Evolutionary conservation across 225 moss, liverwort and hornwort species (phyloP), one percentile per base, ranked within the genome.

Genomic region (Straminergon stramineum): DNA sequence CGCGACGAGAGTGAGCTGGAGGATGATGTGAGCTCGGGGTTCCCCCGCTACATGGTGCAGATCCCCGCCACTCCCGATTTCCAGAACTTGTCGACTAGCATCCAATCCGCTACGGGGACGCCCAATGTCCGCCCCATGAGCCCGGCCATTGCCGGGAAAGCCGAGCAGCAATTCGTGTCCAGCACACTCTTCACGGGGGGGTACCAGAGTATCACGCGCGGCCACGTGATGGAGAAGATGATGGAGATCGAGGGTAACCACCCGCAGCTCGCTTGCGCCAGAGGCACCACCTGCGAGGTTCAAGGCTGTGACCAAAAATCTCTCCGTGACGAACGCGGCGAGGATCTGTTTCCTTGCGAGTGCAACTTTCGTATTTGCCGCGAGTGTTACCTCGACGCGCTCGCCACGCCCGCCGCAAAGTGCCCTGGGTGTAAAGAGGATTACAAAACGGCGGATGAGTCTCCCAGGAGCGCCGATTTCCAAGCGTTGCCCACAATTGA

Each of bases 401-500:
- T 97, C 41, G 91, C 75, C 51, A 90, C 91, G 18, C 92, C 90
- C 10, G 91, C 86, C 24, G 94, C 95, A 7, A 93, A 84, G 70
- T 98, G 98, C 86, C 98, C 98, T 1, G 98, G 98, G 24, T 98
- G 98, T 88, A 97, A 98, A 79, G 98, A 98, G 63, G 96, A 94
- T 61, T 98, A 96, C 79, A 89, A 89, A 75, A 90, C 86, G 56
- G 58, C 89, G 15, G 93, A 91, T 71, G 92, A 92, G n/a, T 89
- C 88, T 77, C 92, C 92, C 9, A 86, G 87, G 41, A 57, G 80
- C 85, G 62, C 79, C 37, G 85, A 84, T 43, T 92, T 92, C n/a
- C 94, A 93, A 69, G 93, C 90, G 41, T 91, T 98, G 75, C 96
- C 96, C 11, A 87, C 95, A 1, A 91, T 94, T 7, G 88, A 80